phyloP scores from a whole-genome alignment of 2,329 filamentous ascomycete species.

The Colletotrichum zoysiae region DNA sequence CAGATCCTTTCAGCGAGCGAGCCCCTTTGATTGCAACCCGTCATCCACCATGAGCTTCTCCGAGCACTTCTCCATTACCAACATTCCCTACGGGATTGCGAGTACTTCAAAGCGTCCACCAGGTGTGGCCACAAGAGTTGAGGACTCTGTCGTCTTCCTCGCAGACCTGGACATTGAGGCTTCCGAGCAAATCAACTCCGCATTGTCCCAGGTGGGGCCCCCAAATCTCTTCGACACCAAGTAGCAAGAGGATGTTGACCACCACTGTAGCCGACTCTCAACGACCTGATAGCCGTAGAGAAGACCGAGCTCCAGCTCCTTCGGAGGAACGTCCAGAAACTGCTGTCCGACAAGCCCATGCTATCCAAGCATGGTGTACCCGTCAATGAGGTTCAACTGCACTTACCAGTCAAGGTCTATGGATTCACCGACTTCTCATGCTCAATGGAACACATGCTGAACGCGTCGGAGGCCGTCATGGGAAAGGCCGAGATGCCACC shows the following conservation, averaged over 20 bases:
- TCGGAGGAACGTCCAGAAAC: slow-evolving; percentile 55
- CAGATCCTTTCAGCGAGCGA: neutral
- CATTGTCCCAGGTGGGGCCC: slow-evolving; percentile 14
- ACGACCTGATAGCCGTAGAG: slow-evolving; percentile 62
- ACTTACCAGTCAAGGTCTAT: slow-evolving; percentile 67
- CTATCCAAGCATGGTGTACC: slow-evolving; percentile 22
- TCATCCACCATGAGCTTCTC: slow-evolving; percentile 45
- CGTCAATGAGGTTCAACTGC: slow-evolving; percentile 51
- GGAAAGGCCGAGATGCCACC: slow-evolving; percentile 56
- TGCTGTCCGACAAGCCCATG: slow-evolving; percentile 43
- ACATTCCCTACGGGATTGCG: slow-evolving; percentile 67
- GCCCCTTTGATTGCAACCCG: neutral
- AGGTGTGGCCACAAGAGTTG: slow-evolving; percentile 63
- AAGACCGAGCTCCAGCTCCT: slow-evolving; percentile 54
- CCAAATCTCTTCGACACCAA: slow-evolving; percentile 26
- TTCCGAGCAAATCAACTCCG: slow-evolving; percentile 14
- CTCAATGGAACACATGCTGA: slow-evolving; percentile 64
- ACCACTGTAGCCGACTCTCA: slow-evolving; percentile 58
- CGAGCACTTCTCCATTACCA: slow-evolving; percentile 65
- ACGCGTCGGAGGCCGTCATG: slow-evolving; percentile 58
- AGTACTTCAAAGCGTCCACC: slow-evolving; percentile 53
- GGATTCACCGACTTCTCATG: slow-evolving; percentile 70
- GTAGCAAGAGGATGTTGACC: slow-evolving; percentile 43
- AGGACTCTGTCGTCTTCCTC: slow-evolving; percentile 66
- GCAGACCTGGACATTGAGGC: slow-evolving; percentile 52